A percentile compares a stretch with the other conserved stretches of the same genome.
phyloP scores from a whole-genome alignment of 1,284 basidiomycete genomes.

The Sanguinoderma infundibulare region DNA sequence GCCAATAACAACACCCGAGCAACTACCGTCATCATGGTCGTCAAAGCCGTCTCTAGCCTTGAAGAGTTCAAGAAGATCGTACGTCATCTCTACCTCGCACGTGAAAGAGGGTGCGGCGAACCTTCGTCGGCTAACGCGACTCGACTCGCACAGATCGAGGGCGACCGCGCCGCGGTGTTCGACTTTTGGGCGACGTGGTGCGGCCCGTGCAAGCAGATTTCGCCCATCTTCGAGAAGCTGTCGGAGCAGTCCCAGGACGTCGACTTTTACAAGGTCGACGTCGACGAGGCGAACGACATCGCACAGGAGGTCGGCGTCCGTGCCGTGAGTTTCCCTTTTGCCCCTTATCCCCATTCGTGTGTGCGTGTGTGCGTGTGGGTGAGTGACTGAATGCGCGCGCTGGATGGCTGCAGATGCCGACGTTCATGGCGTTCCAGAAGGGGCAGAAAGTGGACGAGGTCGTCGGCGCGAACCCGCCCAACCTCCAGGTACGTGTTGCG shows the following conservation, averaged over 20 bases:
- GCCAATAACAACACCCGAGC: neutral
- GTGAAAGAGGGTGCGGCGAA: neutral
- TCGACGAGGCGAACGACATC: slow-evolving; percentile 62
- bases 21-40: slow-evolving; percentile 36
- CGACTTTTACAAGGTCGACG: slow-evolving; percentile 84
- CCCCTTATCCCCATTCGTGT: neutral
- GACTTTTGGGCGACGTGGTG: slow-evolving; percentile 85
- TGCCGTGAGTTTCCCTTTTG: slow-evolving; percentile 52
- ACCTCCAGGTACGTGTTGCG: slow-evolving; percentile 40
- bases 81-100: slow-evolving; percentile 22
- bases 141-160: slow-evolving; percentile 61
- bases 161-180: slow-evolving; percentile 64
- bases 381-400: neutral
- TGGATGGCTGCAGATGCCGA: slow-evolving; percentile 61
- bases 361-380: slow-evolving; percentile 27
- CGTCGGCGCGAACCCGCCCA: slow-evolving; percentile 59
- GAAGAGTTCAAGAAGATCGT: slow-evolving; percentile 61
- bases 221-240: slow-evolving; percentile 80
- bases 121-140: slow-evolving; percentile 11
- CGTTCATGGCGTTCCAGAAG: slow-evolving; percentile 76
- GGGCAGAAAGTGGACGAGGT: slow-evolving; percentile 65
- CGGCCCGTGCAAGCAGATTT: slow-evolving; percentile 79
- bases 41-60: slow-evolving; percentile 50
- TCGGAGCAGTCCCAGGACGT: slow-evolving; percentile 53
- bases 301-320: slow-evolving; percentile 73